These are phyloP conservation scores for Botrytis fragariae DNA, from an alignment of 2,329 filamentous ascomycete genomes.

Conservation along the genomic window DNA sequence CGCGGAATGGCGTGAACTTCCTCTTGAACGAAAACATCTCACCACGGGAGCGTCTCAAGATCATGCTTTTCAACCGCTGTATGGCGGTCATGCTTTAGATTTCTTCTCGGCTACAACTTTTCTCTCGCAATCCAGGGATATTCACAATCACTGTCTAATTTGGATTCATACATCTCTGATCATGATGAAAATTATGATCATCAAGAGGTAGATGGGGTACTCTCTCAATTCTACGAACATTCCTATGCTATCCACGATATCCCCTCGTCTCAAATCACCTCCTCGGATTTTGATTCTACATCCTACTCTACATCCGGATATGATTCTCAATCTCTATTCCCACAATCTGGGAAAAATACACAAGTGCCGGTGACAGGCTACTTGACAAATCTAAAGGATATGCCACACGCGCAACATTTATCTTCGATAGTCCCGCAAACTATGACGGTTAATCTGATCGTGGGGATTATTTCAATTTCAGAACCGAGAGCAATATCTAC, in stretches of 20 bases:
- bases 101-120: constrained; percentile 48
- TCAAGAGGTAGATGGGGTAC: constrained; percentile 37
- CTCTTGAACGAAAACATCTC: constrained; percentile 47
- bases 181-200: constrained; percentile 6
- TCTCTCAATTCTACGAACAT: constrained; percentile 72
- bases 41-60: constrained; percentile 52
- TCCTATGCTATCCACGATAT: constrained; percentile 69
- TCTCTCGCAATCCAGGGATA: constrained; percentile 10
- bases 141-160: constrained; percentile 3
- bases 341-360: constrained; percentile 26
- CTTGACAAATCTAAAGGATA: constrained; percentile 63
- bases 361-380: constrained; percentile 37
- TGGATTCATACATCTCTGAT: background rate
- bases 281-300: constrained; percentile 38
- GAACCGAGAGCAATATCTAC: constrained; percentile 59
- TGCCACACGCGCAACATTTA: constrained; percentile 68
- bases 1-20: constrained; percentile 52
- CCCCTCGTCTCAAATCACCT: constrained; percentile 58
- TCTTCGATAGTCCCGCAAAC: constrained; percentile 71
- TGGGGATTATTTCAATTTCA: constrained; percentile 70
- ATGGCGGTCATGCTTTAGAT: constrained; percentile 37
- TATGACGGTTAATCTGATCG: constrained; percentile 78
- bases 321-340: background rate
- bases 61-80: constrained; percentile 39
- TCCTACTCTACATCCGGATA: constrained; percentile 40